phyloP scores from a whole-genome alignment of 2,329 filamentous ascomycete genomes.

The Calonectria crousiana region DNA sequence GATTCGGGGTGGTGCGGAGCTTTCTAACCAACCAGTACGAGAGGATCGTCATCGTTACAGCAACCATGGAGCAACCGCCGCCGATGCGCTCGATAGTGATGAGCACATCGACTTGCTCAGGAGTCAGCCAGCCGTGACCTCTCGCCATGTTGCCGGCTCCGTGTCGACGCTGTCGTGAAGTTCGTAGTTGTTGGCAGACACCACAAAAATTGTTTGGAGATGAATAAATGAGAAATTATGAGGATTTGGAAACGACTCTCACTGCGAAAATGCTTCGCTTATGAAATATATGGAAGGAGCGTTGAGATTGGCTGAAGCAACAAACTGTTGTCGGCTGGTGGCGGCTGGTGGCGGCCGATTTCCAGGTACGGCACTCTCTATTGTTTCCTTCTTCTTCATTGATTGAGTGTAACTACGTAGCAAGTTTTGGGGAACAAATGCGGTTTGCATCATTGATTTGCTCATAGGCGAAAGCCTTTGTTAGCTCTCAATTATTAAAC shows the following conservation, averaged over 20 bases:
- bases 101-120: constrained; percentile 56
- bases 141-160: constrained; percentile 31
- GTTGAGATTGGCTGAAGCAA: background rate
- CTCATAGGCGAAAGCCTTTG: too few relatives aligned
- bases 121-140: constrained; percentile 43
- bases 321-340: background rate
- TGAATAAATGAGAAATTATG: background rate
- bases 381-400: background rate
- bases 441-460: too few relatives aligned
- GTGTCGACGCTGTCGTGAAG: background rate
- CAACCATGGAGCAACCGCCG: constrained; percentile 65
- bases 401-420: background rate
- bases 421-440: background rate
- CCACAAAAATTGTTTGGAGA: background rate
- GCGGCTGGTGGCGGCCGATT: background rate
- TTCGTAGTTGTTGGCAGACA: background rate
- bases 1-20: constrained; percentile 68
- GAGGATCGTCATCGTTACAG: constrained; percentile 62
- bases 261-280: background rate
- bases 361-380: background rate
- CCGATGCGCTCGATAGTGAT: constrained; percentile 66
- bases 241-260: background rate
- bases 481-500: too few relatives aligned
- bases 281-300: background rate
- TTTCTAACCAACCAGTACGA: constrained; percentile 63